phyloP scores from a whole-genome alignment of 257 asterid species.

The Eucommia ulmoides region DNA sequence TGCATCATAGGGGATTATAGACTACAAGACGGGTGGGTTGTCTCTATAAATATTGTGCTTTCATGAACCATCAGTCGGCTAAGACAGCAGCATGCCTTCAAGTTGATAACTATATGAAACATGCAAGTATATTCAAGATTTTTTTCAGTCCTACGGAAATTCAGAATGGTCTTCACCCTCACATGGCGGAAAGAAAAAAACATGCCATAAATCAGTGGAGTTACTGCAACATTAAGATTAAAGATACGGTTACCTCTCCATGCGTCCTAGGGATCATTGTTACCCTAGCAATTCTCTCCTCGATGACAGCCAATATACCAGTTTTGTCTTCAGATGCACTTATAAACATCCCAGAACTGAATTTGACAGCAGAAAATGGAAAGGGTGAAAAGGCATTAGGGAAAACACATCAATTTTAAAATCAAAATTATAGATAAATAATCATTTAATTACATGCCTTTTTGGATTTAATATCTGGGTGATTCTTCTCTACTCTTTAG shows the following conservation, averaged over 20 bases:
- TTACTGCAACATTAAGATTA: not conserved
- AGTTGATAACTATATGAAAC: not conserved
- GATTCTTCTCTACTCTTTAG: not conserved
- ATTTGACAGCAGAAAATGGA: too few relatives aligned
- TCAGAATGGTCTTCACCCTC: not conserved
- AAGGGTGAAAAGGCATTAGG: too few relatives aligned
- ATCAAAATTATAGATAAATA: too few relatives aligned
- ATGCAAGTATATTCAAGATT: not conserved
- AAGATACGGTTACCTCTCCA: not conserved
- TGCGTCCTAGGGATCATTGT: not conserved
- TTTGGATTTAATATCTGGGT: not conserved
- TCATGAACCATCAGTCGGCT: not conserved
- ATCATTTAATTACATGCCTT: too few relatives aligned
- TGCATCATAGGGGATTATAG: too few relatives aligned
- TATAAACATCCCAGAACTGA: conserved; percentile 3
- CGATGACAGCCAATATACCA: not conserved
- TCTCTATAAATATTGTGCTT: not conserved
- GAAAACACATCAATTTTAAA: too few relatives aligned
- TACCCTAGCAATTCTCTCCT: not conserved
- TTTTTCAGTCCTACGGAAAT: not conserved
- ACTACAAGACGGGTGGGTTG: too few relatives aligned
- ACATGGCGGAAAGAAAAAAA: not conserved
- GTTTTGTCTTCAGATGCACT: conserved; percentile 4
- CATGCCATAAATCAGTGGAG: not conserved
- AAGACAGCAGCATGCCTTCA: not conserved